Percentiles rank a stretch among this genome's conserved stretches.
phyloP scores from a whole-genome alignment of 2,329 filamentous ascomycete species.

The Pseudogymnoascus pannorum region DNA sequence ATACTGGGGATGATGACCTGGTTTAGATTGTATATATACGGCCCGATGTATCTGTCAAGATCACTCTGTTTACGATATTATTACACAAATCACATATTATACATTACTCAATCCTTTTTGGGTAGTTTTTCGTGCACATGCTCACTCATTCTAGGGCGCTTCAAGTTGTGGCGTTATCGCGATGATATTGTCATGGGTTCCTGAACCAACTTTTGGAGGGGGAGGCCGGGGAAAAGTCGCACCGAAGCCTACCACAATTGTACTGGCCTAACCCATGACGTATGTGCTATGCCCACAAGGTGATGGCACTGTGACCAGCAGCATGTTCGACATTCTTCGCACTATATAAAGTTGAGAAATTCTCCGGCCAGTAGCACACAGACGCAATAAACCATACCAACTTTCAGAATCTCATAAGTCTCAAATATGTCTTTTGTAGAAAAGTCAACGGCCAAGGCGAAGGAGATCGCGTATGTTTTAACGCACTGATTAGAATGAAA shows the following conservation, averaged over 20 bases:
- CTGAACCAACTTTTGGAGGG: neutral
- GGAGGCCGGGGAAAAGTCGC: neutral
- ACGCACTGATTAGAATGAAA: neutral
- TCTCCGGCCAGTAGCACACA: neutral
- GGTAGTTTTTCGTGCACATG: neutral
- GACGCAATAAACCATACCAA: neutral
- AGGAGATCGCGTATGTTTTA: conserved; percentile 28
- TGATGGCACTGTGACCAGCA: conserved; percentile 1
- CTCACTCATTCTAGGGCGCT: neutral
- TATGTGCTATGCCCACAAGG: neutral
- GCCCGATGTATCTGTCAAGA: neutral
- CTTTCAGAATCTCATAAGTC: neutral
- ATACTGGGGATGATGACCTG: neutral
- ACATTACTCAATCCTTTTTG: neutral
- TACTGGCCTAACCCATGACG: neutral
- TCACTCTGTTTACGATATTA: neutral
- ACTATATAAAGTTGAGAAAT: neutral
- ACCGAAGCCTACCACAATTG: neutral
- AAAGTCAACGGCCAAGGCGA: conserved; percentile 22
- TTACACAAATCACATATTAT: neutral
- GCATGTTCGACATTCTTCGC: neutral
- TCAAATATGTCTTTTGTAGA: conserved; percentile 6
- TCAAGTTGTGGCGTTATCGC: neutral
- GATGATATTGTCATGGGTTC: neutral
- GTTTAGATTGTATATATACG: neutral